Percentiles rank a stretch among this genome's conserved stretches.
These are phyloP conservation scores for Rhamnella rubrinervis DNA, from an alignment of 331 rosid genomes.

Conservation along the genomic window DNA sequence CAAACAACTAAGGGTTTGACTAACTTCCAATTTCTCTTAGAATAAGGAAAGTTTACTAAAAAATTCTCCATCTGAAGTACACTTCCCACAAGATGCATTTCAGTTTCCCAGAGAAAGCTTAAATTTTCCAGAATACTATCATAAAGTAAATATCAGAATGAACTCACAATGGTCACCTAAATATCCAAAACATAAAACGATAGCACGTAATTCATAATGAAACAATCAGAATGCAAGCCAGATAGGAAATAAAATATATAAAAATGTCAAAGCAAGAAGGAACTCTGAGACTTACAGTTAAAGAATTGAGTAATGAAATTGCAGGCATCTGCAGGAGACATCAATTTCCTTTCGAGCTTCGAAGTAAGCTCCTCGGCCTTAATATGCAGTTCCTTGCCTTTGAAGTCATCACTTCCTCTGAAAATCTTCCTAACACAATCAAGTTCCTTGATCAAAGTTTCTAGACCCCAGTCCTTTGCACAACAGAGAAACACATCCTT, in stretches of 20 bases:
- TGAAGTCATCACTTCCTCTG: conserved; percentile 79
- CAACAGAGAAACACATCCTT: conserved; percentile 83
- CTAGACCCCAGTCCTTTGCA: conserved; percentile 93
- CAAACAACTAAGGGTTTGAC: neutral
- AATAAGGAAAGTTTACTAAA: too few relatives aligned
- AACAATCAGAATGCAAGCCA: conserved; percentile 6
- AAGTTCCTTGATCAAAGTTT: conserved; percentile 83
- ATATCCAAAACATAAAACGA: too few relatives aligned
- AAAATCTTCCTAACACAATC: conserved; percentile 86
- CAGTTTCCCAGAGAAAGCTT: neutral
- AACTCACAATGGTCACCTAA: too few relatives aligned
- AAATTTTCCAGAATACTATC: neutral
- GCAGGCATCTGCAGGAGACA: conserved; percentile 91
- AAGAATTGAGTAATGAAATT: conserved; percentile 73
- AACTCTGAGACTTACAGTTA: conserved; percentile 58
- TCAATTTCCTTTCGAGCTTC: conserved; percentile 61
- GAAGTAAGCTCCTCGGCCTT: conserved; percentile 66
- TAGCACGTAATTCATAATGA: neutral
- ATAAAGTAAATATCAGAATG: too few relatives aligned
- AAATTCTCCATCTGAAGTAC: neutral
- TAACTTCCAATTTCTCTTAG: too few relatives aligned
- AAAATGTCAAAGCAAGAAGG: neutral
- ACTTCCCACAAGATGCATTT: neutral
- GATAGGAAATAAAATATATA: neutral
- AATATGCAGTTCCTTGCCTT: conserved; percentile 79